Conservation (phyloP, 1,284 basidiomycete genomes). For the Malassezia psittaci region DNA sequence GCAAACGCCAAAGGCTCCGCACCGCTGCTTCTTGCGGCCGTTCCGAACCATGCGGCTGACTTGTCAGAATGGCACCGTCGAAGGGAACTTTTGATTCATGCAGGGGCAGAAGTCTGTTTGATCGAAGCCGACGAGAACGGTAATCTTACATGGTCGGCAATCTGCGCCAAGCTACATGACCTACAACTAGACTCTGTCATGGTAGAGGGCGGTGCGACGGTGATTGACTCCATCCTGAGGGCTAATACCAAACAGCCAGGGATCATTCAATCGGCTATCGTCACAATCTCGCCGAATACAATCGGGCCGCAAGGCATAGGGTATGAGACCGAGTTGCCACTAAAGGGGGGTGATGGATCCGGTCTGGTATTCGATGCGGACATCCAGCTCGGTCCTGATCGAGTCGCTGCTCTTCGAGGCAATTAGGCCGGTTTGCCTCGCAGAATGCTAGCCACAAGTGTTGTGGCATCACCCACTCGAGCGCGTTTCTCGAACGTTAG, state of each 20-base stretch:
- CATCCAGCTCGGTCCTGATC: slow-evolving; percentile 3
- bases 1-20: slow-evolving; percentile 56
- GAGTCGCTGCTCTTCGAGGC: neutral
- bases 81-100: slow-evolving; percentile 37
- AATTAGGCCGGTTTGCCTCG: neutral
- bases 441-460: slow-evolving; percentile 11
- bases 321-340: slow-evolving; percentile 2
- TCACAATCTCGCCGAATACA: slow-evolving; percentile 1
- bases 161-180: slow-evolving; percentile 16
- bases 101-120: slow-evolving; percentile 50
- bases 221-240: slow-evolving; percentile 67
- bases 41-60: slow-evolving; percentile 17
- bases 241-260: slow-evolving; percentile 4
- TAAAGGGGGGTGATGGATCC: neutral
- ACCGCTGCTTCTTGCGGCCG: slow-evolving; percentile 60
- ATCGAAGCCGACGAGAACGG: neutral
- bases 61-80: slow-evolving; percentile 5
- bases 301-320: slow-evolving; percentile 8
- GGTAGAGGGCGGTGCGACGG: slow-evolving; percentile 80
- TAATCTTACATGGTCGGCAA: slow-evolving; percentile 12
- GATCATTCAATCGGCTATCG: neutral
- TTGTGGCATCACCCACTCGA: slow-evolving; percentile 10
- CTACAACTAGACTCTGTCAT: slow-evolving; percentile 64
- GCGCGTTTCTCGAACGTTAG: slow-evolving; percentile 13
- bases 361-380: neutral